Percentiles rank a stretch among this genome's conserved stretches.
These are phyloP conservation scores for Orbilia javanica DNA, from an alignment of 2,329 filamentous ascomycete genomes.

Conservation along the genomic window DNA sequence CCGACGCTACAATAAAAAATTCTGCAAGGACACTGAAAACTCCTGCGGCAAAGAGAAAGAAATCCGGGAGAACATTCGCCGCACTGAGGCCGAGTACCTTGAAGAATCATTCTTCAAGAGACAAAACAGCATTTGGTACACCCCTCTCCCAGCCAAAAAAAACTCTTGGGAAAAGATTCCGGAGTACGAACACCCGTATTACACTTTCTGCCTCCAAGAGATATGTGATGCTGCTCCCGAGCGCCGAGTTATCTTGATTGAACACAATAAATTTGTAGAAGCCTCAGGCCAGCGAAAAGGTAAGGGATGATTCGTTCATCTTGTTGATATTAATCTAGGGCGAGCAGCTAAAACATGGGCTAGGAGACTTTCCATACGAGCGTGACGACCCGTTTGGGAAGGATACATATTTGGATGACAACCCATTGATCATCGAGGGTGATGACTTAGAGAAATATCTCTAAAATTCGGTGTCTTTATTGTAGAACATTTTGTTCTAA, in stretches of 20 bases:
- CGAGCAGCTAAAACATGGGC: background rate
- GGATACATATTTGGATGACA: background rate
- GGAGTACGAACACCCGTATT: background rate
- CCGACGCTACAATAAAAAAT: background rate
- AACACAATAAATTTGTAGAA: constrained; percentile 13
- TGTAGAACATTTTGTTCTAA: background rate
- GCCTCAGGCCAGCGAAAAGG: background rate
- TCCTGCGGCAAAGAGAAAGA: background rate
- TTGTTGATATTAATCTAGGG: too few relatives aligned
- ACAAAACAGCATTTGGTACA: constrained; percentile 14
- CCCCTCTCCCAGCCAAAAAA: background rate
- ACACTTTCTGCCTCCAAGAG: constrained; percentile 6
- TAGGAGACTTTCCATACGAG: background rate
- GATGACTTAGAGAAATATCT: background rate
- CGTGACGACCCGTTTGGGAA: background rate
- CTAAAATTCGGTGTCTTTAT: background rate
- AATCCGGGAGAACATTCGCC: constrained; percentile 4
- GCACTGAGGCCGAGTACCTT: background rate
- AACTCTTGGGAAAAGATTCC: background rate
- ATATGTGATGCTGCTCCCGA: constrained; percentile 13
- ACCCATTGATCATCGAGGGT: background rate
- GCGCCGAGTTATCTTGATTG: background rate
- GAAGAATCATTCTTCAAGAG: background rate
- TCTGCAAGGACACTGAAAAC: background rate
- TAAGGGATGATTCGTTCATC: background rate